These are phyloP conservation scores for Phialophora chinensis DNA, from an alignment of 2,329 filamentous ascomycete species.

Conservation along the genomic window DNA sequence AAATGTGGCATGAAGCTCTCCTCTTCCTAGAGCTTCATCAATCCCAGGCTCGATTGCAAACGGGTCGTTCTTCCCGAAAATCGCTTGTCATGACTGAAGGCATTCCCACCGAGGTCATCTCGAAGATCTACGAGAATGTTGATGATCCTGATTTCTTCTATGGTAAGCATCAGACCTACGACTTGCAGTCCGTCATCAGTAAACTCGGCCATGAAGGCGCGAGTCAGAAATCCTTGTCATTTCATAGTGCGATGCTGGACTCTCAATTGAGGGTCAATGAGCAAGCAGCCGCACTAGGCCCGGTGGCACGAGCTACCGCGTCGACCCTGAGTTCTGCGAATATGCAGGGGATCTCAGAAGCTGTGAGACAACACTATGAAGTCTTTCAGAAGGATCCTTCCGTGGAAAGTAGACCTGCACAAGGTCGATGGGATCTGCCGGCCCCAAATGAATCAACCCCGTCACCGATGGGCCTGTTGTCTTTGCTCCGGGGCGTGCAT, in stretches of 20 bases:
- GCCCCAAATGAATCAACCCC: slow-evolving; percentile 4
- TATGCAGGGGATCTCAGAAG: slow-evolving; percentile 82
- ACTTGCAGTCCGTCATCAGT: slow-evolving; percentile 76
- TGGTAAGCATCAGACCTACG: slow-evolving; percentile 79
- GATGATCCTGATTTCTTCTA: slow-evolving; percentile 98
- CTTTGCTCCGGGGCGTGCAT: slow-evolving; percentile 26
- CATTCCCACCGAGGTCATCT: slow-evolving; percentile 70
- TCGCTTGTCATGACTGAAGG: slow-evolving; percentile 64
- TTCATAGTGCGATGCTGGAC: slow-evolving; percentile 89
- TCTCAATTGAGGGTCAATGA: slow-evolving; percentile 72
- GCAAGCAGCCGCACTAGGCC: slow-evolving; percentile 58
- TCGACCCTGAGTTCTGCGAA: slow-evolving; percentile 73
- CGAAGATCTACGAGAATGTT: slow-evolving; percentile 86
- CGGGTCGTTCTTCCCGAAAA: slow-evolving; percentile 62
- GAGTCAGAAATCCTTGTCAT: slow-evolving; percentile 83
- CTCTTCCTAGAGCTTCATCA: slow-evolving; percentile 78
- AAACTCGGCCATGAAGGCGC: slow-evolving; percentile 89
- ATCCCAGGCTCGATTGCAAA: slow-evolving; percentile 58
- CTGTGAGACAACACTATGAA: slow-evolving; percentile 59
- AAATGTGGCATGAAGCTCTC: slow-evolving; percentile 85
- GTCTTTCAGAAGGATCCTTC: slow-evolving; percentile 6
- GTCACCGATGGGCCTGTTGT: slow-evolving; percentile 1
- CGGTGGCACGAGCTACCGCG: slow-evolving; percentile 27
- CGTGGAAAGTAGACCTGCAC: background rate
- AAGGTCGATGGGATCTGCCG: slow-evolving; percentile 21